These are phyloP conservation scores for Candida saitoana DNA, from an alignment of 805 yeast genomes.

Conservation along the genomic window DNA sequence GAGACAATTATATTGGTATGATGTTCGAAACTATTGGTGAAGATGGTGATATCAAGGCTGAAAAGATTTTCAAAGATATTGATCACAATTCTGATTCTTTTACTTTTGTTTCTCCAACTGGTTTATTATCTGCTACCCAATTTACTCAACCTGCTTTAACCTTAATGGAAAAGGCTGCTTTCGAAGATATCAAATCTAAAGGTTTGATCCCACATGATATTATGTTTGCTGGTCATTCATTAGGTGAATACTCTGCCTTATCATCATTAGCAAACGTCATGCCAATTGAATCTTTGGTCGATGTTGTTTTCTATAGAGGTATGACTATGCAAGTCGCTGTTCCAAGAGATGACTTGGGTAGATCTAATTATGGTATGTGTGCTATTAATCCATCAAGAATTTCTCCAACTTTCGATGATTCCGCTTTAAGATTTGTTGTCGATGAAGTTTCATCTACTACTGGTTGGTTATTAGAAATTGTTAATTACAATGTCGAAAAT, in stretches of 20 bases:
- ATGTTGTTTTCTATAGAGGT: slow-evolving; percentile 98
- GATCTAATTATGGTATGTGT: slow-evolving; percentile 99
- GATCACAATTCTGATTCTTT: slow-evolving; percentile 73
- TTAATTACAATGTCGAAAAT: slow-evolving; percentile 96
- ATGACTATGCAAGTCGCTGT: slow-evolving; percentile 99
- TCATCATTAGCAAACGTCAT: slow-evolving; percentile 96
- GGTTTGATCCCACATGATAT: slow-evolving; percentile 92
- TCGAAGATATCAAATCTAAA: slow-evolving; percentile 94
- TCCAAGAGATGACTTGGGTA: slow-evolving; percentile 90
- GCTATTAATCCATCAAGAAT: slow-evolving; percentile 97
- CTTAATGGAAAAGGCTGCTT: slow-evolving; percentile 97
- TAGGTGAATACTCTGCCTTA: slow-evolving; percentile 98
- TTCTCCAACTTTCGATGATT: slow-evolving; percentile 81
- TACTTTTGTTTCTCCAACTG: slow-evolving; percentile 90
- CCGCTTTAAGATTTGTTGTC: slow-evolving; percentile 91
- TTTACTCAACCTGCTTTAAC: slow-evolving; percentile 99
- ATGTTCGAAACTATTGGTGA: slow-evolving; percentile 92
- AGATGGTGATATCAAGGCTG: slow-evolving; percentile 79
- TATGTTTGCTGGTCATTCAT: slow-evolving; percentile 97
- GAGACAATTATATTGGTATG: slow-evolving; percentile 94
- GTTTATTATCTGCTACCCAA: slow-evolving; percentile 95
- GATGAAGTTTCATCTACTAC: slow-evolving; percentile 81
- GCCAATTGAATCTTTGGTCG: slow-evolving; percentile 97
- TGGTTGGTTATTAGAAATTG: slow-evolving; percentile 94
- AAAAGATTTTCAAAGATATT: slow-evolving; percentile 92